Conservation (phyloP, 2,329 filamentous ascomycete genomes). For the Sarocladium kiliense region DNA sequence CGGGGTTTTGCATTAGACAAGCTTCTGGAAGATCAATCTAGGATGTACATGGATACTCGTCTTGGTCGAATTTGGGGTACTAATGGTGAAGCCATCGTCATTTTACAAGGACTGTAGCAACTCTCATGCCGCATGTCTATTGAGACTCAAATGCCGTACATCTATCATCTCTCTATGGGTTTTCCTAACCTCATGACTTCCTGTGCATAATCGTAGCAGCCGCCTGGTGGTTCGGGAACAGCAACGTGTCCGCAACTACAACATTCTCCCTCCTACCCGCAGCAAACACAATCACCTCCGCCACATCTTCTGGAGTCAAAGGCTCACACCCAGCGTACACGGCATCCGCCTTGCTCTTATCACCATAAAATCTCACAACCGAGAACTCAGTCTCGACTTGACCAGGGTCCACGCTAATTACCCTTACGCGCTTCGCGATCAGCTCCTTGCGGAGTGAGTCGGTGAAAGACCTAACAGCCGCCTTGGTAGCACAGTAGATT, state of each 20-base stretch:
- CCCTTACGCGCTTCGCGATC: slow-evolving; percentile 70
- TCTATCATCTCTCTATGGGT: too few relatives aligned
- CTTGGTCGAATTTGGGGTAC: too few relatives aligned
- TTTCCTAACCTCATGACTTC: slow-evolving; percentile 9
- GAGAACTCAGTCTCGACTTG: slow-evolving; percentile 95
- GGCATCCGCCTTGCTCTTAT: slow-evolving; percentile 83
- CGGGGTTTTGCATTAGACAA: too few relatives aligned
- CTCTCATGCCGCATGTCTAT: too few relatives aligned
- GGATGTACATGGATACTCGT: too few relatives aligned
- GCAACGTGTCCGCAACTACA: slow-evolving; percentile 78
- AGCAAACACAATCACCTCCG: slow-evolving; percentile 82
- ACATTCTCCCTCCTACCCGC: slow-evolving; percentile 84
- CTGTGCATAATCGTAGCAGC: slow-evolving; percentile 11
- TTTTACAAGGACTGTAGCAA: too few relatives aligned
- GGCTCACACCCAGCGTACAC: slow-evolving; percentile 82
- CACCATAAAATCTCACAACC: slow-evolving; percentile 82
- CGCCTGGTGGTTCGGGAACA: slow-evolving; percentile 80
- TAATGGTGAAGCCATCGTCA: too few relatives aligned
- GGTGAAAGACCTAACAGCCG: slow-evolving; percentile 81
- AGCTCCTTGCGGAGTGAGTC: slow-evolving; percentile 79
- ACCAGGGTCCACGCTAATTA: slow-evolving; percentile 87
- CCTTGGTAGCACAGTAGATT: slow-evolving; percentile 93
- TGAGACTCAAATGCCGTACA: too few relatives aligned
- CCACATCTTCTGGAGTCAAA: slow-evolving; percentile 83
- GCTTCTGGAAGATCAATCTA: too few relatives aligned